Conservation (phyloP, 768 basidiomycete genomes). For the Russula olivacea region DNA sequence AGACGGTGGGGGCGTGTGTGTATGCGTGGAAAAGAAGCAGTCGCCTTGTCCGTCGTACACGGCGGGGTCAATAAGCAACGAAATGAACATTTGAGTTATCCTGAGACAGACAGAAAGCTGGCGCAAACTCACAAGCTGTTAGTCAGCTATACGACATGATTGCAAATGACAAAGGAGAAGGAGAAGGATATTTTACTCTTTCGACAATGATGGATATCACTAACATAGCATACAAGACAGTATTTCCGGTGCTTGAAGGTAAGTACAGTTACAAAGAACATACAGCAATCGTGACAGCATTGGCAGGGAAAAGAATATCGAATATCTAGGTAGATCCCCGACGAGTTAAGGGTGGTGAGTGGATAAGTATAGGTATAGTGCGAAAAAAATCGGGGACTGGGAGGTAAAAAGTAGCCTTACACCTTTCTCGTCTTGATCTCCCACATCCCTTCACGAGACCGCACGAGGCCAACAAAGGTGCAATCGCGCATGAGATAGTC, state of each 20-base stretch:
- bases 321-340: conserved; percentile 18
- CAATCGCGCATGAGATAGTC: conserved; percentile 54
- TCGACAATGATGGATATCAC: background rate
- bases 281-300: conserved; percentile 13
- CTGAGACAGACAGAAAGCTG: background rate
- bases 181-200: no score
- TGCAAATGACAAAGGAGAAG: background rate
- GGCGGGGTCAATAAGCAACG: background rate
- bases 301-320: conserved; percentile 10
- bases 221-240: background rate
- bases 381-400: background rate
- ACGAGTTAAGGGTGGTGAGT: conserved; percentile 7
- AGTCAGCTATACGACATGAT: background rate
- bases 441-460: conserved; percentile 55
- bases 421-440: conserved; percentile 49
- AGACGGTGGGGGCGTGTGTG: background rate
- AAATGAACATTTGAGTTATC: background rate
- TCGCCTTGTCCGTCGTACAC: background rate
- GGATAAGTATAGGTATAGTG: conserved; percentile 24
- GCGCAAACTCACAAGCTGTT: background rate
- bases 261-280: conserved; percentile 14
- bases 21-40: background rate
- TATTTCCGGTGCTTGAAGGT: background rate
- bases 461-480: conserved; percentile 49
- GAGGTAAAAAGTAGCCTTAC: background rate